Percentiles rank a stretch among this genome's conserved stretches.
Evolutionary conservation across 331 rosid species (phyloP).

Genomic region (Prunus yedoensis): DNA sequence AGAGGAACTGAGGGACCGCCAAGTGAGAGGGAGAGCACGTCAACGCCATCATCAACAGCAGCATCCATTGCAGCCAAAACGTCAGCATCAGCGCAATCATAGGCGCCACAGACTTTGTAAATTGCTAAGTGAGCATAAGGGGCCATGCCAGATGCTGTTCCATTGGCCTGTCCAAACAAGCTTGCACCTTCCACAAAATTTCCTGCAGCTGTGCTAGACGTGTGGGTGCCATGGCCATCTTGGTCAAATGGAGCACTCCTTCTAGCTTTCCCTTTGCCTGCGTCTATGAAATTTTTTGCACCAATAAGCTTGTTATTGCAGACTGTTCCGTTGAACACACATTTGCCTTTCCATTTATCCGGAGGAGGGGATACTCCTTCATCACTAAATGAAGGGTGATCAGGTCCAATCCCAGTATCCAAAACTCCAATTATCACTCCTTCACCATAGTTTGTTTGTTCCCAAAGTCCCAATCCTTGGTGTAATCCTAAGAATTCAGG

Average conservation of each 20-base stretch:
- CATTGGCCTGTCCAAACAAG: neutral
- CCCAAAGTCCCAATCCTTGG: conserved; percentile 43
- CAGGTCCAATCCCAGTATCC: conserved; percentile 49
- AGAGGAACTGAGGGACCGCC: neutral
- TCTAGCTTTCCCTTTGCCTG: neutral
- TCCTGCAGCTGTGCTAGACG: neutral
- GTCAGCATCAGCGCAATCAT: neutral
- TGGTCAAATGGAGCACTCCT: neutral
- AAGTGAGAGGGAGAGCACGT: conserved; percentile 1
- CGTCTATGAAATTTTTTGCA: conserved; percentile 8
- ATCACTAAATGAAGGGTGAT: conserved; percentile 51
- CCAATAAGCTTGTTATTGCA: neutral
- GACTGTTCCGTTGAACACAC: neutral
- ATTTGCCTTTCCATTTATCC: neutral
- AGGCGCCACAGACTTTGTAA: neutral
- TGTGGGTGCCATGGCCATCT: neutral
- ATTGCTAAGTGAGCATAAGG: neutral
- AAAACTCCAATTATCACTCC: conserved; percentile 63
- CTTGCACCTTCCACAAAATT: neutral
- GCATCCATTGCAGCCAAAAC: neutral
- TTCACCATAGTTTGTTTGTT: conserved; percentile 38
- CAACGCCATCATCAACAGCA: conserved; percentile 13
- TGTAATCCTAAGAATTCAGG: conserved; percentile 63
- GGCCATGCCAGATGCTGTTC: neutral
- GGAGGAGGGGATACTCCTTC: conserved; percentile 33